Base-by-base conservation (phyloP, 2,329 filamentous ascomycete genomes). In the Colletotrichum destructivum region DNA sequence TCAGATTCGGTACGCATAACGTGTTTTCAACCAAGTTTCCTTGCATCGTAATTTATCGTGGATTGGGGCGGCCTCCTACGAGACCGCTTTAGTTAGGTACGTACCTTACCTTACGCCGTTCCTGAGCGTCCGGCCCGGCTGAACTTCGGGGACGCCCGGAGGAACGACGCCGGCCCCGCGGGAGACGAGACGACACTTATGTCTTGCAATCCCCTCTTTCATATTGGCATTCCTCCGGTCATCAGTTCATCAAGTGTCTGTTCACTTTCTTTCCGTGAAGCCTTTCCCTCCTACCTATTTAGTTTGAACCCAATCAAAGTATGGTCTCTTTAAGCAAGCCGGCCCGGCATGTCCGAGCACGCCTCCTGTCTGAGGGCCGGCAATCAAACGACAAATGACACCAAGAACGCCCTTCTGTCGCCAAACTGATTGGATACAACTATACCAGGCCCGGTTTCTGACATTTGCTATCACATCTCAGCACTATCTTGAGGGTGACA, bases 141-240 rank as follows among this genome's bases (percentile, higher is more conserved):
- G 47, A 62, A 62, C 46, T 62, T 62, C 46, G 60, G 46, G 23
- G 47, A 21, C 60, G 21, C 18, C 5, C 35, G 31, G 21, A 40
- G 16, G 11, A 56, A 7, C 16, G n/a, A 38, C n/a, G 35, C 35
- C 54, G 35, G 35, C 40, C 35, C 38, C 8, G 9, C 38, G 35
- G 13, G n/a, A 42, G 12, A 40, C 13, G 35, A 12, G n/a, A 21
- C 7, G 55, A 42, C 55, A 42, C 35, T 40, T 38, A n/a, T n/a
- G n/a, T 23, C 18, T 15, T 40, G 13, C 35, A 56, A 57, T 3
- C 12, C n/a, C 15, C 3, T 42, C n/a, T 42, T 18, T 42, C 13
- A 21, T 4, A 21, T 18, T 38, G 54, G 6, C 12, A 21, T 40
- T 7, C 4, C 8, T 15, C 35, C 6, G 38, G 4, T 15, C n/a